Evolutionary conservation across 805 yeast genomes (phyloP), one percentile per base, ranked within the genome.

Genomic region (Hanseniaspora lachancei): DNA sequence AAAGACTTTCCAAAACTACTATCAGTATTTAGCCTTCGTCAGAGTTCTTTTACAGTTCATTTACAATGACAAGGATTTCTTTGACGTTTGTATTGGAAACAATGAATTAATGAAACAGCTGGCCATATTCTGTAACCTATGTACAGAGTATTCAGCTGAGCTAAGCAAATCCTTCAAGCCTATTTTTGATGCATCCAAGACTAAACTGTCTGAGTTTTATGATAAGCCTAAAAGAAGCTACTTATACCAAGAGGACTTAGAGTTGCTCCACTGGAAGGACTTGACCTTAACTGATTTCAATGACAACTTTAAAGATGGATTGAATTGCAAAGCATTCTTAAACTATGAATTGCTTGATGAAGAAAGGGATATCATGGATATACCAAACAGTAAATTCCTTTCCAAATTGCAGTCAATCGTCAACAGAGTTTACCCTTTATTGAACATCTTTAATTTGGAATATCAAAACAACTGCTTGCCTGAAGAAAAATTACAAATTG

Each of bases 201-300:
- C 21, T 5, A n/a, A 16, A 3, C 27, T 51, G 10, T n/a, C 20
- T 3, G 55, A 44, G 15, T 20, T 46, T 21, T 53, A 60, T 2
- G 57, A 59, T 15, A 55, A 72, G 51, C 84, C 84, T 16, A 59
- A 63, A 8, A 73, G 91, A 65, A 62, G 65, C 2, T 76, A 79
- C 56, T 77, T 76, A 54, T 84, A 82, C 63, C 67, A 71, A 47
- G 91, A 85, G 62, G 93, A 84, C 68, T 69, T 80, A 60, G 78
- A 77, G 58, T 89, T 82, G 58, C 82, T 80, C 62, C 68, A 72
- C 32, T 76, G 83, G 5, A 70, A 84, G 18, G 75, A 75, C 24
- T 74, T 70, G 59, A 75, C 74, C 53, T 72, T 83, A 55, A 74
- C 73, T 52, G 89, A 83, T 63, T 84, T 82, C 60, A 72, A 81